phyloP scores from a whole-genome alignment of 306 rosid species.

The Pueraria montana region DNA sequence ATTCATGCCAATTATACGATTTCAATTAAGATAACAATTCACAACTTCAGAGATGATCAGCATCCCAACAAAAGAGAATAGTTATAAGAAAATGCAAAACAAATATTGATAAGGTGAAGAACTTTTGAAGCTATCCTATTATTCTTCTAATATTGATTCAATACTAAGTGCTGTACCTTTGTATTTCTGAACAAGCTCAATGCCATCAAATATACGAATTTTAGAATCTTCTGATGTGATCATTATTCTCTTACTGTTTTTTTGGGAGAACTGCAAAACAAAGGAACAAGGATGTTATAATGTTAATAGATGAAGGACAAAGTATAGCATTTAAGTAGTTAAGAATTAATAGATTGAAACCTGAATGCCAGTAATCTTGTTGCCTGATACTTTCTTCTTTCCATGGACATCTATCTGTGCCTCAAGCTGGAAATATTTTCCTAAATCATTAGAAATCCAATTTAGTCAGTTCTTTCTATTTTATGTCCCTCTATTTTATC shows the following conservation, averaged over 20 bases:
- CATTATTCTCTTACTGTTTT: slow-evolving; percentile 58
- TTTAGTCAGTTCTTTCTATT: slow-evolving; percentile 45
- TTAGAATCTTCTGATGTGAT: slow-evolving; percentile 81
- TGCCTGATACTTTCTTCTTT: slow-evolving; percentile 62
- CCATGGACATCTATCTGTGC: slow-evolving; percentile 57
- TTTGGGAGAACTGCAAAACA: slow-evolving; percentile 65
- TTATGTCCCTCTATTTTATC: neutral
- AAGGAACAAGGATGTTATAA: neutral
- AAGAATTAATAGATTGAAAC: slow-evolving; percentile 46
- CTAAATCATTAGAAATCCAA: slow-evolving; percentile 53
- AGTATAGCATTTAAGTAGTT: neutral
- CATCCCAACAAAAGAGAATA: neutral
- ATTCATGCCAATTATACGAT: neutral
- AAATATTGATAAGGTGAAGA: neutral
- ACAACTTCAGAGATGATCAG: neutral
- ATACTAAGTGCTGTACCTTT: slow-evolving; percentile 54
- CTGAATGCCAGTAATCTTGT: slow-evolving; percentile 81
- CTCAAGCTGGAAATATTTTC: slow-evolving; percentile 62
- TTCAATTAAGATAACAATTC: slow-evolving; percentile 17
- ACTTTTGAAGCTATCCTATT: neutral
- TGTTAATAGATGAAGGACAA: slow-evolving; percentile 27
- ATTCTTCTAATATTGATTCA: neutral
- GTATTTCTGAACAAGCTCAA: slow-evolving; percentile 62
- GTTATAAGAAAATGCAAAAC: neutral
- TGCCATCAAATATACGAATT: slow-evolving; percentile 69